phyloP scores from a whole-genome alignment of 2,329 filamentous ascomycete genomes.

The Didymella pomorum region DNA sequence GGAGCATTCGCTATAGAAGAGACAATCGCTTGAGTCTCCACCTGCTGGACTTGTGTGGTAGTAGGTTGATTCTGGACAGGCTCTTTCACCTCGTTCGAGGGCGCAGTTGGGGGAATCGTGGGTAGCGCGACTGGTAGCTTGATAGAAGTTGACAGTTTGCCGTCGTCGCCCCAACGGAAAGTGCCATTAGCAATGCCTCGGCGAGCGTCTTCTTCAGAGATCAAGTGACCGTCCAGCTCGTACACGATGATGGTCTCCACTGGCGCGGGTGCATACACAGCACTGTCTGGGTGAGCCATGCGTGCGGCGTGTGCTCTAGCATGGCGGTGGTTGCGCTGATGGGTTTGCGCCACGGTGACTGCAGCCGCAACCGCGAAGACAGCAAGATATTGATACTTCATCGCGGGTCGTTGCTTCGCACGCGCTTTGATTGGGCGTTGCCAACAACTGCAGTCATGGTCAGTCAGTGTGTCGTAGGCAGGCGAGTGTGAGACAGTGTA shows the following conservation, averaged over 20 bases:
- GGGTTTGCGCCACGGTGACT: constrained; percentile 65
- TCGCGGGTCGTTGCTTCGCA: constrained; percentile 29
- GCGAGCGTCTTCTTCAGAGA: constrained; percentile 72
- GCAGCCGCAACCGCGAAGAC: constrained; percentile 53
- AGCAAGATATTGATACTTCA: constrained; percentile 49
- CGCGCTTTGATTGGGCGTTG: constrained; percentile 2
- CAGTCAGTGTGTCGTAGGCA: constrained; percentile 16
- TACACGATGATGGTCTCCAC: constrained; percentile 74
- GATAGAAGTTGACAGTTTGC: constrained; percentile 53
- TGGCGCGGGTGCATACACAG: constrained; percentile 61
- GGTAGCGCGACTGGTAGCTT: constrained; percentile 22
- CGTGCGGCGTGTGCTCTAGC: constrained; percentile 56
- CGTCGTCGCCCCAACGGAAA: constrained; percentile 69
- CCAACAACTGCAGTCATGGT: constrained; percentile 14
- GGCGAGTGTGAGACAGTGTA: constrained; percentile 7
- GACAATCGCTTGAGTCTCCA: constrained; percentile 3
- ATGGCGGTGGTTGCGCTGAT: constrained; percentile 66
- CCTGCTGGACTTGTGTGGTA: constrained; percentile 7
- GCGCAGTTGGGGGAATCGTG: constrained; percentile 27
- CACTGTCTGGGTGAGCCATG: constrained; percentile 55
- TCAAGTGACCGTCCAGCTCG: constrained; percentile 69
- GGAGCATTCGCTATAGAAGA: constrained; percentile 15
- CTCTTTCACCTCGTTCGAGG: constrained; percentile 9
- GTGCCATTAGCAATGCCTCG: constrained; percentile 74
- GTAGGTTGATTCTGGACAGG: constrained; percentile 12